A percentile compares a stretch with the other conserved stretches of the same genome.
Conservation (phyloP, 2,329 filamentous ascomycete genomes). For the Diplodia sapinea region DNA sequence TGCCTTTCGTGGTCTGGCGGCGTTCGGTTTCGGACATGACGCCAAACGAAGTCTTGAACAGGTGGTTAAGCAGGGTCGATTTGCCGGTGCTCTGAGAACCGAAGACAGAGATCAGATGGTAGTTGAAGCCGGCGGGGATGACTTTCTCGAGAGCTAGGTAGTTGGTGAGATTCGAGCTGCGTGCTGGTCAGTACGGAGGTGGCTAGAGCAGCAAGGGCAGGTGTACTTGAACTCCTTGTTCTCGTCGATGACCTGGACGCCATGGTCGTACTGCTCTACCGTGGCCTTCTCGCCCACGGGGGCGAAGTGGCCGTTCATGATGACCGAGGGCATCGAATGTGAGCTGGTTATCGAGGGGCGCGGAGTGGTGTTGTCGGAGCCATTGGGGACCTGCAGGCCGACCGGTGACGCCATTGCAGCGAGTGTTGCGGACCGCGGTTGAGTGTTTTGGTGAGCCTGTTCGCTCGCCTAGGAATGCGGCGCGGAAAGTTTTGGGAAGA, state of each 20-base stretch:
- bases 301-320: slow-evolving; percentile 82
- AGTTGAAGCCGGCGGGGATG: slow-evolving; percentile 93
- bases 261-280: slow-evolving; percentile 80
- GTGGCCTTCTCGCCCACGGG: slow-evolving; percentile 68
- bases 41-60: slow-evolving; percentile 94
- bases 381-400: slow-evolving; percentile 29
- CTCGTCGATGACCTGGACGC: slow-evolving; percentile 95
- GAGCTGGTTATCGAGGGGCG: slow-evolving; percentile 27
- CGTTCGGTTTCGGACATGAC: slow-evolving; percentile 97
- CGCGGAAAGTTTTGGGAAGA: slow-evolving; percentile 16
- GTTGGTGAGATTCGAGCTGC: slow-evolving; percentile 74
- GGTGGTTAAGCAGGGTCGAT: slow-evolving; percentile 92
- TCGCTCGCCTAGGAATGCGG: slow-evolving; percentile 26
- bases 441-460: slow-evolving; percentile 7
- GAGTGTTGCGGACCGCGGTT: slow-evolving; percentile 13
- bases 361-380: slow-evolving; percentile 24
- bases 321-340: slow-evolving; percentile 52
- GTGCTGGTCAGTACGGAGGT: slow-evolving; percentile 37
- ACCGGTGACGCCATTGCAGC: slow-evolving; percentile 31
- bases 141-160: slow-evolving; percentile 83
- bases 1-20: slow-evolving; percentile 97
- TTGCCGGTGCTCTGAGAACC: slow-evolving; percentile 98
- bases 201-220: slow-evolving; percentile 10
- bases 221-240: slow-evolving; percentile 95
- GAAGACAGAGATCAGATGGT: slow-evolving; percentile 98